phyloP scores from a whole-genome alignment of 495 filamentous ascomycete species.

The Penicillium mononematosum region DNA sequence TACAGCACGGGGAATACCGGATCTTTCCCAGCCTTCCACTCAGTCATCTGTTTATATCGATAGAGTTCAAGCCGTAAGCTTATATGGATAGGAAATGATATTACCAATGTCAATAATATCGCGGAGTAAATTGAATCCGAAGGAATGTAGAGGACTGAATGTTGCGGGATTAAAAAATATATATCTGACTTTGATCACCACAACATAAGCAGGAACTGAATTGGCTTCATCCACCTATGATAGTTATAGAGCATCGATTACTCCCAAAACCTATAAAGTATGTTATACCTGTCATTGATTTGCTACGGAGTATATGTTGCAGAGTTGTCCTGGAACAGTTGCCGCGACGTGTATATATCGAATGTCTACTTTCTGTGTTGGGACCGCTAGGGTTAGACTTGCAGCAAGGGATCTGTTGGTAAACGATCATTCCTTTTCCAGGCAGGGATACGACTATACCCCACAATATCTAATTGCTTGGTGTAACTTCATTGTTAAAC shows the following conservation, averaged over 20 bases:
- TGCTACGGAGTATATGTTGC: no score
- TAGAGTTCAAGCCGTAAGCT: neutral
- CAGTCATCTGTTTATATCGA: neutral
- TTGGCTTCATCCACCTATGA: neutral
- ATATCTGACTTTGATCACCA: neutral
- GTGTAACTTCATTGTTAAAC: neutral
- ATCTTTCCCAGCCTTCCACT: neutral
- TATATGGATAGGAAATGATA: neutral
- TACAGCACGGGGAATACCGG: neutral
- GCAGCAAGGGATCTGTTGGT: constrained; percentile 9
- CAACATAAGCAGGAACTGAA: neutral
- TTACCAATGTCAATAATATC: neutral
- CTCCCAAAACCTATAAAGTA: neutral
- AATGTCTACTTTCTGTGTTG: neutral
- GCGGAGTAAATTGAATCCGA: neutral
- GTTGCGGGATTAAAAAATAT: neutral
- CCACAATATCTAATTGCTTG: constrained; percentile 8
- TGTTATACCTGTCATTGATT: neutral
- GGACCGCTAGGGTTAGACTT: neutral
- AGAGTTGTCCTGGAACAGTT: neutral
- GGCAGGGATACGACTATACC: constrained; percentile 2
- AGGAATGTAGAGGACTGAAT: neutral
- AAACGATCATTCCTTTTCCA: neutral
- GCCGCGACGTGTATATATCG: neutral
- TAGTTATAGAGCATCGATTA: neutral